Evolutionary conservation across 2,329 filamentous ascomycete species (phyloP), one percentile per base, ranked within the genome.

Genomic region (Pseudogymnoascus sp.): DNA sequence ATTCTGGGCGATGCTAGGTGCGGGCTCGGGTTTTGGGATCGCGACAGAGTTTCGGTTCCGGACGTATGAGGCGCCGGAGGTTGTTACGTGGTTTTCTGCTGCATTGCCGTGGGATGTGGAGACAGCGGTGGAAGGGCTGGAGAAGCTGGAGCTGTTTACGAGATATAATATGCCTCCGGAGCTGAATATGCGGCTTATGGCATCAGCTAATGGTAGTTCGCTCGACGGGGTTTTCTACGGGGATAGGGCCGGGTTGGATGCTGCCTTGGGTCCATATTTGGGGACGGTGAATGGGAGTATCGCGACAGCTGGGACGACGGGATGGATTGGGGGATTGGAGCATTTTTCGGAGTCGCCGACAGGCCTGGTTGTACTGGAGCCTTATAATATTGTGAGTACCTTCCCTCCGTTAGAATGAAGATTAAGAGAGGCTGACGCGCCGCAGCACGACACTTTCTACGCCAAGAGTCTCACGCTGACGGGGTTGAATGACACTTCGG

Each of bases 401-500:
- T 29, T 9, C 5, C 15, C 37, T 38, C 17, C 17, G 10, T 9
- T 13, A 42, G 2, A 9, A 42, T 11, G 4, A 42, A 46, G 21
- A 46, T 26, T 11, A 26, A n/a, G 17, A 17, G 23, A 19, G 6
- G 42, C 21, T 29, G 21, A 50, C 44, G 23, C 21, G 44, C 42
- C 42, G 44, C 7, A 81, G 0, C 77, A 80, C 1, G 75, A 74
- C 0, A 74, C 80, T 0, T 88, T 88, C 68, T 83, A 83, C 64
- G 77, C 80, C 67, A 86, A 85, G 68, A 84, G 81, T 10, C 70
- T 87, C 1, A 82, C 81, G 0, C 82, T 88, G 64, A 77, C 75
- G 0, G 65, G 74, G 0, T 72, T 82, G 33, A 78, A 84, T 37
- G 68, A 82, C 0, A 78, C 87, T 4, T 71, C 78, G 0, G 72